Evolutionary conservation across 2,329 filamentous ascomycete species (phyloP), one percentile per base, ranked within the genome.

Genomic region (Xylariaceae sp.): DNA sequence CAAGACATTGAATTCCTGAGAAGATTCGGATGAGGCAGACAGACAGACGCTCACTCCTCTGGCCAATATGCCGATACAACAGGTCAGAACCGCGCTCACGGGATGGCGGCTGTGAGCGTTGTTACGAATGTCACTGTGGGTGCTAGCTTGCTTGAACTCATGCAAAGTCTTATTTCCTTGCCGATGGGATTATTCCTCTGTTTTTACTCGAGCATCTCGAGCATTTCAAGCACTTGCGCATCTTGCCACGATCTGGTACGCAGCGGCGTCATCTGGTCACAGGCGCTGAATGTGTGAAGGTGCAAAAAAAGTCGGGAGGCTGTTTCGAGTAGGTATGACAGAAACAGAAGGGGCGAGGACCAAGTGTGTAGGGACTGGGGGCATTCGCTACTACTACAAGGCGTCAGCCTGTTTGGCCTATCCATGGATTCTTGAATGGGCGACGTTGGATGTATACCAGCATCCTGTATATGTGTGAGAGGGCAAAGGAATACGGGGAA

Each of bases 1-100:
- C 56, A 78, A 79, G 64, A 83, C 78, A 31, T 65, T 82, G 35
- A 74, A 76, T 49, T 70, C 70, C 36, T 74, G 54, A 68, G 9
- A 17, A 14, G 19, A 8, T 29, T n/a, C n/a, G n/a, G 9, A n/a
- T 16, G 19, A 13, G 19, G 13, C 7, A 26, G 18, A 9, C 13
- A 24, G 4, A 2, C 14, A 28, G 13, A 26, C 3, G 32, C 9
- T n/a, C 15, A 13, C n/a, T 21, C 3, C 13, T 14, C 31, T 28
- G 11, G 23, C n/a, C n/a, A n/a, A n/a, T n/a, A n/a, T n/a, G n/a
- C n/a, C n/a, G n/a, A n/a, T n/a, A n/a, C n/a, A n/a, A n/a, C n/a
- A n/a, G n/a, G n/a, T n/a, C n/a, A n/a, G n/a, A n/a, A n/a, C n/a
- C n/a, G n/a, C n/a, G n/a, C n/a, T n/a, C n/a, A n/a, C n/a, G 21